Evolutionary conservation across 805 yeast species (phyloP), one percentile per base, ranked within the genome.

Genomic region (Naumovozyma dairenensis): DNA sequence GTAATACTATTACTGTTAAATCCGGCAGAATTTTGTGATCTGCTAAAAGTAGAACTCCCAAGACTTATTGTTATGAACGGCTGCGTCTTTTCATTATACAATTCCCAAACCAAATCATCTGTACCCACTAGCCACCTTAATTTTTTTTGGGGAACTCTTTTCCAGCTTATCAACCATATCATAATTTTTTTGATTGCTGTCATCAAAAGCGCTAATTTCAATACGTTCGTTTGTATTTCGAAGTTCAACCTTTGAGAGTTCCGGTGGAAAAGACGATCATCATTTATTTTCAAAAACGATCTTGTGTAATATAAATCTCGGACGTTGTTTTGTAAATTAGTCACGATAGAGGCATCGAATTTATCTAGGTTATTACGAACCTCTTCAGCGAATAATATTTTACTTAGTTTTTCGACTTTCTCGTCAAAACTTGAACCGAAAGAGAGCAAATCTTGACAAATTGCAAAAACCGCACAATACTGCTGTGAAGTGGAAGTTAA

Each of bases 21-120:
- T 1, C 81, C 80, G 46, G 71, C 73, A 4, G 63, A 46, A 5
- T 65, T 59, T 31, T 72, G 77, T 1, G 71, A 53, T 36, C 81
- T 56, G 10, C 60, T 47, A 44, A 67, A 75, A 3, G 49, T 48
- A 3, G 77, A 64, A 8, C 64, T 55, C 0, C 72, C 72, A 13
- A 77, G 44, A 0, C 72, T 73, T 35, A 77, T 61, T 28, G 72
- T 74, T 21, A 74, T 55, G 37, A 77, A 67, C 1, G 76, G 73
- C 5, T 57, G 51, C 16, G 70, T 49, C 1, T 62, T 45, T 3
- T 63, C 65, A 40, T 72, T 77, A 38, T 69, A 58, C 32, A 78
- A 51, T 38, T 74, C 78, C 67, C 80, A 66, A n/a, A 71, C 66
- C 6, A 77, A 55, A 39, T 73, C 72, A 41, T 72, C 78, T 0